Evolutionary conservation across 2,329 filamentous ascomycete genomes (phyloP).

Genomic region (Capronia epimyces): DNA sequence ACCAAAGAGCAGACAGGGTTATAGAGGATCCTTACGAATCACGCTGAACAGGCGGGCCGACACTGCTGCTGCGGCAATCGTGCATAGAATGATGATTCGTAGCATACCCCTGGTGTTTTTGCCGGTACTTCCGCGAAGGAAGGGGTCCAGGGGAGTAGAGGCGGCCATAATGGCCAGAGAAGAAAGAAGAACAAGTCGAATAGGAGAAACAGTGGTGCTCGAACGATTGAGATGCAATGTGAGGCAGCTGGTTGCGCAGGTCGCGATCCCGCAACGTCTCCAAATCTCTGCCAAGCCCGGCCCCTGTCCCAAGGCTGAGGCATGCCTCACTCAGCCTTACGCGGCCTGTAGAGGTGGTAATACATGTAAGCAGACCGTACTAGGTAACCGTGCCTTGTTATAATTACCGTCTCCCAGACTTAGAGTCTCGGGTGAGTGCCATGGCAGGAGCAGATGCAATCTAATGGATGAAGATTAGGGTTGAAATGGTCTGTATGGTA

Average conservation of each 20-base stretch:
- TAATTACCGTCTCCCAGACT: no score
- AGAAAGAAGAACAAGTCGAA: conserved; percentile 18
- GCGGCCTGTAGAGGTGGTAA: not conserved
- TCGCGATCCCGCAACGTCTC: conserved; percentile 14
- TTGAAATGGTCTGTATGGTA: no score
- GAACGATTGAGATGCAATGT: not conserved
- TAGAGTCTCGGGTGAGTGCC: no score
- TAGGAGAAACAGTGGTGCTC: not conserved
- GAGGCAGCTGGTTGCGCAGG: conserved; percentile 4
- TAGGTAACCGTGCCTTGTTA: not conserved
- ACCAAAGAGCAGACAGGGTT: not conserved
- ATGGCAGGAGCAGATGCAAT: no score
- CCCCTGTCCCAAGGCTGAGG: not conserved
- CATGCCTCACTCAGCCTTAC: conserved; percentile 2
- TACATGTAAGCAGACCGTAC: not conserved
- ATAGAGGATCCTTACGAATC: conserved; percentile 64
- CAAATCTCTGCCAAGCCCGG: conserved; percentile 9
- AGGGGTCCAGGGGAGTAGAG: conserved; percentile 44
- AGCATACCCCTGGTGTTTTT: conserved; percentile 79
- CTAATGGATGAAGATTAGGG: no score
- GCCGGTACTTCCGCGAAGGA: conserved; percentile 72
- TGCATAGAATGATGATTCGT: conserved; percentile 79
- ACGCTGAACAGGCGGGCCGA: conserved; percentile 96
- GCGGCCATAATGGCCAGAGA: conserved; percentile 43
- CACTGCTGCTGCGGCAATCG: conserved; percentile 87